Base-by-base conservation (phyloP, 2,329 filamentous ascomycete genomes). In the Juglanconis sp. region DNA sequence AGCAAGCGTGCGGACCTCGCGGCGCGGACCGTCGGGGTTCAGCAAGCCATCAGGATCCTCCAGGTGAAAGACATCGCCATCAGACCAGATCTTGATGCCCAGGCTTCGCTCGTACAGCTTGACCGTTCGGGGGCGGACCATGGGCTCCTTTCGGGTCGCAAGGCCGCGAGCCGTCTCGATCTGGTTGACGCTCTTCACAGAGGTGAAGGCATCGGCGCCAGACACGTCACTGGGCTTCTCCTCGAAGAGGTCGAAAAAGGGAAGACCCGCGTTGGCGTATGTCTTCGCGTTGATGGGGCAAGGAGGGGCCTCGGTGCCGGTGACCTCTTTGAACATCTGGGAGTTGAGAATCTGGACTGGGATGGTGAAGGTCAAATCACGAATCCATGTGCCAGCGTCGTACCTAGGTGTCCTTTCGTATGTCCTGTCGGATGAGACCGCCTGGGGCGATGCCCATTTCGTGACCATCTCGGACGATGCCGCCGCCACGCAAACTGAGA, bases 261-360 rank as follows among this genome's bases (percentile, higher is more conserved):
- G 73, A 1, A 73, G 60, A 1, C 71, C 72, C 7, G 66, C 35
- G 0, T 60, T 13, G 15, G 68, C 67, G 60, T 80, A 80, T 17
- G 32, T 15, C 0, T 65, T 68, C 2, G 71, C 70, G 4, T 67
- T 65, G 53, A 80, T 67, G 0, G 77, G 76, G 4, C 68, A 69
- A 1, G 61, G 48, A 5, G 74, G 76, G 4, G 74, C 70, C 0
- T 61, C n/a, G 1, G 61, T 49, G 3, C 76, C 76, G 4, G 75
- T 79, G 44, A 77, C 66, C 2, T 62, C 34, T 4, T 66, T 54
- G 65, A 77, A 79, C 11, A 56, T 42, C 0, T 53, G 55, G 2
- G 69, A 69, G 66, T 78, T 74, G 38, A 79, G 67, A n/a, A 77
- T 72, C 56, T 77, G 74, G 0, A 76, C 69, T 38, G 36, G 15